phyloP scores from a whole-genome alignment of 306 rosid genomes.

The Rubus idaeus region DNA sequence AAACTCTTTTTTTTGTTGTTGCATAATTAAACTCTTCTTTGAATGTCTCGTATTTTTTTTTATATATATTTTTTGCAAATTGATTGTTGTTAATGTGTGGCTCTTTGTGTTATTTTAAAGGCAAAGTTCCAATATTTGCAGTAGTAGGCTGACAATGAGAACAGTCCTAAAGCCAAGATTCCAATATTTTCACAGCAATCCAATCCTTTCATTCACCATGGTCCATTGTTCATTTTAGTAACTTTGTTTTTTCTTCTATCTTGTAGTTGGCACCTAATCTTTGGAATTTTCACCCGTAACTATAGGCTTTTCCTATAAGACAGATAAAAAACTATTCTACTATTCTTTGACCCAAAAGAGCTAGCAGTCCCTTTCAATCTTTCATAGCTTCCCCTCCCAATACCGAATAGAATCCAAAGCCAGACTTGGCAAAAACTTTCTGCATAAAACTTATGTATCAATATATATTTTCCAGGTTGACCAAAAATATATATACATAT shows the following conservation, averaged over 20 bases:
- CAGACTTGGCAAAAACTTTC: neutral
- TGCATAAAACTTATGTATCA: neutral
- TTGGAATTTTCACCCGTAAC: conserved; percentile 7
- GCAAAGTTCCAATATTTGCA: neutral
- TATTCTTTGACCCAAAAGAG: conserved; percentile 14
- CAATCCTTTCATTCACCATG: neutral
- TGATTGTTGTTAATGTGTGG: neutral
- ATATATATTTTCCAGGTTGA: neutral
- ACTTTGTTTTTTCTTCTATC: neutral
- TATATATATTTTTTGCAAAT: neutral
- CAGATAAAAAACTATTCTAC: neutral
- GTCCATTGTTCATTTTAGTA: conserved; percentile 2
- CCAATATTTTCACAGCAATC: neutral
- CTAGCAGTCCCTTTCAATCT: conserved; percentile 8
- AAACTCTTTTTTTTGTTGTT: too few species aligned
- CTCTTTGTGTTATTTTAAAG: neutral
- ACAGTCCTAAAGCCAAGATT: neutral
- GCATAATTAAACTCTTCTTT: too few species aligned
- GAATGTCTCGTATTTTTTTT: too few species aligned
- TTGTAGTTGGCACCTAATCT: conserved; percentile 8
- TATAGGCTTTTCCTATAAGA: neutral
- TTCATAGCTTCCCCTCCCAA: neutral
- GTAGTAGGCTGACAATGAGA: neutral
- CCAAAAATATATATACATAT: neutral
- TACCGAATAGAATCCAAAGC: conserved; percentile 13